Evolutionary conservation across 208 protist genomes (phyloP), one percentile per base, ranked within the genome.

Genomic region (Acanthamoeba divionensis): DNA sequence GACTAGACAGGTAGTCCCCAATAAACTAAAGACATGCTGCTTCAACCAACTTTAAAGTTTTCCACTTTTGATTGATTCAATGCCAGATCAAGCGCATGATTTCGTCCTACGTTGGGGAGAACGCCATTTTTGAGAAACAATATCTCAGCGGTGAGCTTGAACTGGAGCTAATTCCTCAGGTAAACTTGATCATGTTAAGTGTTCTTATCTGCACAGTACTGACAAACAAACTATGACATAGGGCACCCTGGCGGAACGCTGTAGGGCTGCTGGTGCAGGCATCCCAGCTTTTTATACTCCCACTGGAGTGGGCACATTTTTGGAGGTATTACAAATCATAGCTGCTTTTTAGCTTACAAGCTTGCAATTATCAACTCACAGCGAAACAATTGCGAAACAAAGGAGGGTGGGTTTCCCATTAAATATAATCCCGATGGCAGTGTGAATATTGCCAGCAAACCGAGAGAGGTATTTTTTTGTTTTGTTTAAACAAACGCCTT

Each of bases 251-350:
- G 98, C 97, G 38, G 98, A 99, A 92, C 88, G 95, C 47, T 93
- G 98, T 86, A 95, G 98, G 52, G 97, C 98, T 6, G 98, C 95
- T 79, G 98, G 98, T 77, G 98, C 98, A 0, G 98, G 98, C 85
- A 97, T 99, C 38, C 98, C 98, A 8, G 98, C 98, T 26, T 99
- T 99, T 91, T 99, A 98, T 96, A 99, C 98, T 21, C 94, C 96
- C 6, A 99, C 97, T 6, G 98, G 92, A 69, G 97, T 96, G 82
- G 98, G 98, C 29, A 99, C 98, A 21, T 54, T 95, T 13, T 55
- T 94, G 18, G 55, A 90, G 80, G 80, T 75, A 75, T 29, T 8
- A 3, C 6, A 26, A 26, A 3, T 38, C 45, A 31, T 0, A 41
- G 18, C 66, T 7, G 7, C 66, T 71, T 8, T 69, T 10, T 21